Evolutionary conservation across 169 alveolate genomes (phyloP).

Genomic region (Plasmodium gallinaceum): DNA sequence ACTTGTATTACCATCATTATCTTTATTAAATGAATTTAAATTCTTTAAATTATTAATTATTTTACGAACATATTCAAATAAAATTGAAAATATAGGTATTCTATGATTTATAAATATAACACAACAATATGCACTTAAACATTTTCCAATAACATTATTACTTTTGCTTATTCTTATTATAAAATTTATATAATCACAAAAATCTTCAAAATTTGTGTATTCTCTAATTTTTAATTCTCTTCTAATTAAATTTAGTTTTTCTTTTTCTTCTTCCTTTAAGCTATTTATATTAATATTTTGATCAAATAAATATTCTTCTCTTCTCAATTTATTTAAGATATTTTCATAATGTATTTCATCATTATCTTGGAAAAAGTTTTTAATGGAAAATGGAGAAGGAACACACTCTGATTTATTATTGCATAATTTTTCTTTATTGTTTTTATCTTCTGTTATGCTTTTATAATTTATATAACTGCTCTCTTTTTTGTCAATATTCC

Average conservation of each 20-base stretch:
- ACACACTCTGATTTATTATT: neutral
- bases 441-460: neutral
- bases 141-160: conserved; percentile 52
- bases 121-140: conserved; percentile 69
- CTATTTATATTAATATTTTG: conserved; percentile 33
- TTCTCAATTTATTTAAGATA: conserved; percentile 29
- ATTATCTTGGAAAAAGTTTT: conserved; percentile 15
- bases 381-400: conserved; percentile 48
- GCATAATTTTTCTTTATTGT: neutral
- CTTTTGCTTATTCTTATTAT: conserved; percentile 67
- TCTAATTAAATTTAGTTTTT: conserved; percentile 43
- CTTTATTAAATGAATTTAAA: neutral
- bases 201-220: conserved; percentile 63
- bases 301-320: conserved; percentile 44
- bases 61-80: conserved; percentile 42
- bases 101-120: conserved; percentile 68
- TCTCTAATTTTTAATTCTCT: conserved; percentile 65
- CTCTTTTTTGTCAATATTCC: neutral
- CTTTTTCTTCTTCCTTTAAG: conserved; percentile 58
- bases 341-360: conserved; percentile 21
- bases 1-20: conserved; percentile 28
- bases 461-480: neutral
- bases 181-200: conserved; percentile 74
- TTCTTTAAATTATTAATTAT: conserved; percentile 19
- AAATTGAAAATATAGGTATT: conserved; percentile 68